Conservation (phyloP, 1,284 basidiomycete species). For the Ustilago lituana region DNA sequence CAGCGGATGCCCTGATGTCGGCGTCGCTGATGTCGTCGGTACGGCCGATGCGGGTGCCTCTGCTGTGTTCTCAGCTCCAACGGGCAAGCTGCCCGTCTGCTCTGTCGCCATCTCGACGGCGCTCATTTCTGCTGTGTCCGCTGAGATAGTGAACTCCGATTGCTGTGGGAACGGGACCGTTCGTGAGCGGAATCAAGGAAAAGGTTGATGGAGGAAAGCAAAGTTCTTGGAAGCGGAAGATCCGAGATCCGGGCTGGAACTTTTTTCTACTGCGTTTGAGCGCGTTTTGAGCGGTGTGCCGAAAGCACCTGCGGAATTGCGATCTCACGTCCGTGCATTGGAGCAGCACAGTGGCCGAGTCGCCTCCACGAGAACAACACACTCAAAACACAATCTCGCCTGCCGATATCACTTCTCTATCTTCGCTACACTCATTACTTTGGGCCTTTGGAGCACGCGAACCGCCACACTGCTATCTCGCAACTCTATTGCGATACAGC, state of each 20-base stretch:
- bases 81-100: neutral
- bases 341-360: slow-evolving; percentile 7
- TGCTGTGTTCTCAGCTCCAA: neutral
- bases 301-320: slow-evolving; percentile 3
- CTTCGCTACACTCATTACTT: neutral
- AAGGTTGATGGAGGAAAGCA: slow-evolving; percentile 1
- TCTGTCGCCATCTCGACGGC: slow-evolving; percentile 9
- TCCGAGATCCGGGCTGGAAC: no score
- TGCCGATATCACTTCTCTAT: slow-evolving; percentile 1
- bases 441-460: no score
- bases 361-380: slow-evolving; percentile 32
- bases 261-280: no score
- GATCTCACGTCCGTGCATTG: slow-evolving; percentile 40
- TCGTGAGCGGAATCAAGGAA: no score
- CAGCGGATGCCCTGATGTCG: slow-evolving; percentile 8
- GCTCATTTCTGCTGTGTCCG: slow-evolving; percentile 1
- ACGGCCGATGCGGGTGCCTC: slow-evolving; percentile 22
- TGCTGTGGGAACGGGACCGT: no score
- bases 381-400: neutral
- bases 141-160: neutral
- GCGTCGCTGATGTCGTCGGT: slow-evolving; percentile 3
- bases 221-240: no score
- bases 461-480: no score
- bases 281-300: no score
- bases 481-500: neutral